phyloP scores from a whole-genome alignment of 768 basidiomycete species.

The Kwoniella heveanensis region DNA sequence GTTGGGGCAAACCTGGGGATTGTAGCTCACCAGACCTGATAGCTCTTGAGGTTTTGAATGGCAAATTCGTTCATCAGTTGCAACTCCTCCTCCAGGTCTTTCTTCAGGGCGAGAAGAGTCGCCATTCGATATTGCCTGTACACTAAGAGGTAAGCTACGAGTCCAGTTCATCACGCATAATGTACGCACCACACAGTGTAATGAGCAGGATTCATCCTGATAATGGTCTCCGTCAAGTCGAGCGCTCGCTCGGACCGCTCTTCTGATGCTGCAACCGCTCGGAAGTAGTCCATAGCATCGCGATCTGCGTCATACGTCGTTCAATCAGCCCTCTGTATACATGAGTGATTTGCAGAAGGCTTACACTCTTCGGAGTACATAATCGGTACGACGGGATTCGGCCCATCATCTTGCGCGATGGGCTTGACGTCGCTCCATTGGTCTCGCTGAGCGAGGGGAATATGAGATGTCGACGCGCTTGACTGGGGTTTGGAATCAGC shows the following conservation, averaged over 20 bases:
- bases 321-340: neutral
- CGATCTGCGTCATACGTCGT: slow-evolving; percentile 65
- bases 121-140: slow-evolving; percentile 91
- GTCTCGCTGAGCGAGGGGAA: slow-evolving; percentile 64
- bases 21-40: slow-evolving; percentile 91
- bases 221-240: slow-evolving; percentile 82
- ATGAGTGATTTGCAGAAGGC: slow-evolving; percentile 52
- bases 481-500: neutral
- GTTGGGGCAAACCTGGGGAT: slow-evolving; percentile 51
- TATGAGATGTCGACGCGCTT: slow-evolving; percentile 32
- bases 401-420: slow-evolving; percentile 74
- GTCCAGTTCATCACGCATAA: neutral
- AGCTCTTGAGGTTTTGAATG: slow-evolving; percentile 81
- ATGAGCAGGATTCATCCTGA: slow-evolving; percentile 90
- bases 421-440: slow-evolving; percentile 83
- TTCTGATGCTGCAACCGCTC: slow-evolving; percentile 72
- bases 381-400: slow-evolving; percentile 83
- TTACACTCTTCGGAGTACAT: slow-evolving; percentile 85
- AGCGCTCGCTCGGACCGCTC: slow-evolving; percentile 83
- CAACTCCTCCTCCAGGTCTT: slow-evolving; percentile 75
- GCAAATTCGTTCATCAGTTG: slow-evolving; percentile 84
- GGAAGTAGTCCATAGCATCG: slow-evolving; percentile 90
- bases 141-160: slow-evolving; percentile 9
- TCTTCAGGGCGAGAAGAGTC: slow-evolving; percentile 70
- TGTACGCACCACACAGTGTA: slow-evolving; percentile 86